A percentile compares a stretch with the other conserved stretches of the same genome.
Conservation (phyloP, 495 filamentous ascomycete species). For the Lineolata rhizophorae region DNA sequence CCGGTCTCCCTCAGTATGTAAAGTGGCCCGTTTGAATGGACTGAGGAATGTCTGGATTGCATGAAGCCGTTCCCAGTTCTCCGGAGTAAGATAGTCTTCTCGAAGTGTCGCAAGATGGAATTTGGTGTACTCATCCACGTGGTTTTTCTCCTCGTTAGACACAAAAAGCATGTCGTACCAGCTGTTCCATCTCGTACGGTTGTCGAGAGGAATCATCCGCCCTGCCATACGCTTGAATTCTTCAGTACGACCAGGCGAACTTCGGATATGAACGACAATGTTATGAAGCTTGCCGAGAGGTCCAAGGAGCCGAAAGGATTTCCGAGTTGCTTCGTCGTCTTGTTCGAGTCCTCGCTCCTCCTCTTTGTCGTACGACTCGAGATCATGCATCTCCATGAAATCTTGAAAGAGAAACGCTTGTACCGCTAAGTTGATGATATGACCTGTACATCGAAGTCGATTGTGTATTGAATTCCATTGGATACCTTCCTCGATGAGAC, state of each 20-base stretch:
- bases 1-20: background rate
- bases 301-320: background rate
- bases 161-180: background rate
- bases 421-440: slow-evolving; percentile 1
- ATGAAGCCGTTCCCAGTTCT: background rate
- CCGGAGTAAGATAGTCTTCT: background rate
- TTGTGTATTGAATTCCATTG: slow-evolving; percentile 1
- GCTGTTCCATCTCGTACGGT: background rate
- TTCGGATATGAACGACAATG: background rate
- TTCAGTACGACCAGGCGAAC: background rate
- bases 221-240: background rate
- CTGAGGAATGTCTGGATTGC: background rate
- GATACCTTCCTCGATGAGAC: background rate
- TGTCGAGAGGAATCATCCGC: background rate
- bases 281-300: background rate
- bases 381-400: background rate
- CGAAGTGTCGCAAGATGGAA: background rate
- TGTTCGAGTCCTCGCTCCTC: background rate
- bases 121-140: background rate
- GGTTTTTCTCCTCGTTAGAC: background rate
- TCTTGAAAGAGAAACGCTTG: slow-evolving; percentile 2
- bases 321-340: background rate
- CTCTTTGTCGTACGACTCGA: slow-evolving; percentile 3
- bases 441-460: slow-evolving; percentile 1
- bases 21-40: background rate